Percentiles rank a stretch among this genome's conserved stretches.
These are phyloP conservation scores for Salvia miltiorrhiza DNA, from an alignment of 257 asterid species.

Conservation along the genomic window DNA sequence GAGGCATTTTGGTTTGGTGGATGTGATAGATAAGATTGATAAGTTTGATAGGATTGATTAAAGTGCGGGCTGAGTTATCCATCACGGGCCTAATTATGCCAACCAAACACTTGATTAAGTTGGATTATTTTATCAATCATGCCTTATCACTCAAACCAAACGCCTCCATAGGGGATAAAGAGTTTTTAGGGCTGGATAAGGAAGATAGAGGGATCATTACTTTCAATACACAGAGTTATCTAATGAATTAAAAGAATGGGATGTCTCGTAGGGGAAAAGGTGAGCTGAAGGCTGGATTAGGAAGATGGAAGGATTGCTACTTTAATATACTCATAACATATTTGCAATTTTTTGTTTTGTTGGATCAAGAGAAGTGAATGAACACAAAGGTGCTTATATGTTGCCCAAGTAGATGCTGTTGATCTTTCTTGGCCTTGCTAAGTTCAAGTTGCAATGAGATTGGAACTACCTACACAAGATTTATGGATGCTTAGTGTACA, in stretches of 20 bases:
- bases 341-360: neutral
- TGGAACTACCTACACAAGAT: neutral
- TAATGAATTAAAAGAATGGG: neutral
- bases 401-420: constrained; percentile 3
- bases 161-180: neutral
- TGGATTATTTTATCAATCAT: too few species aligned
- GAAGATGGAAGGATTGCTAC: neutral
- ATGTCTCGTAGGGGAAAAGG: neutral
- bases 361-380: constrained; percentile 11
- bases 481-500: neutral
- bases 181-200: neutral
- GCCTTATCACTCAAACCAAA: too few species aligned
- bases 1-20: too few species aligned
- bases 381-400: neutral
- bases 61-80: too few species aligned
- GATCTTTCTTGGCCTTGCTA: neutral
- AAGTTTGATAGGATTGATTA: too few species aligned
- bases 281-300: neutral
- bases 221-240: neutral
- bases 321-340: neutral
- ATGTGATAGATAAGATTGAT: too few species aligned
- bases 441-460: constrained; percentile 3
- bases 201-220: neutral
- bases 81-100: too few species aligned
- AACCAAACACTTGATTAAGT: too few species aligned